Conservation (phyloP, 2,329 filamentous ascomycete genomes). For the Fusarium avenaceum region DNA sequence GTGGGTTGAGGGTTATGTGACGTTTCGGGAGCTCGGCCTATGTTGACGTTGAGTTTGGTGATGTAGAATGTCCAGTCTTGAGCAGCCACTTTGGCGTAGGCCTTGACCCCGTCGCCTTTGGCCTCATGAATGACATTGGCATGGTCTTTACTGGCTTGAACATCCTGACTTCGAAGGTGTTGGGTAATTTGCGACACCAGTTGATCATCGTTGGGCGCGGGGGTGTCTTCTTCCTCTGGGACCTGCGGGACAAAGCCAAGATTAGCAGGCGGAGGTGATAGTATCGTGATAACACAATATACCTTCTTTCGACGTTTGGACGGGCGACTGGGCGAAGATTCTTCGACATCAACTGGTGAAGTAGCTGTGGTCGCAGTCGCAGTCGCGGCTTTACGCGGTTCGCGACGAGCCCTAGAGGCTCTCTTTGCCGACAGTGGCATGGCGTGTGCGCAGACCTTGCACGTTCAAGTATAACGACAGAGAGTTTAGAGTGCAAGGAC, state of each 20-base stretch:
- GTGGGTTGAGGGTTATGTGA: constrained; percentile 55
- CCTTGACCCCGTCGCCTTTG: constrained; percentile 73
- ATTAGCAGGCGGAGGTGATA: constrained; percentile 32
- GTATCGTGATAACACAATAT: constrained; percentile 27
- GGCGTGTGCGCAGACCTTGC: constrained; percentile 22
- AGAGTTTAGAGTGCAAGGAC: constrained; percentile 4
- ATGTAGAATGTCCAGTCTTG: constrained; percentile 89
- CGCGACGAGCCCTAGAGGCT: constrained; percentile 56
- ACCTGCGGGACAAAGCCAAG: constrained; percentile 48
- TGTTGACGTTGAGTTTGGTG: constrained; percentile 79
- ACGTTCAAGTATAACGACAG: constrained; percentile 9
- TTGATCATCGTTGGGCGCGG: constrained; percentile 67
- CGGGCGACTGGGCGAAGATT: constrained; percentile 72
- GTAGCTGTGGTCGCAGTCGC: constrained; percentile 53
- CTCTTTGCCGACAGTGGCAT: constrained; percentile 59
- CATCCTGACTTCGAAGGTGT: constrained; percentile 62
- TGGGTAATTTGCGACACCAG: constrained; percentile 69
- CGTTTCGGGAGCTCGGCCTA: constrained; percentile 76
- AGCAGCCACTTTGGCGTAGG: constrained; percentile 86
- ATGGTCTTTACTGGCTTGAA: constrained; percentile 73
- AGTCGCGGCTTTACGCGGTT: constrained; percentile 55
- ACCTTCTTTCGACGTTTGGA: constrained; percentile 75
- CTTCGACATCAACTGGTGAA: constrained; percentile 58
- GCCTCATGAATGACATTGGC: constrained; percentile 74
- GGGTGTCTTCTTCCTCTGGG: constrained; percentile 55